Conservation (phyloP, 352 stramenopile species). For the Globisporangium canariense region DNA sequence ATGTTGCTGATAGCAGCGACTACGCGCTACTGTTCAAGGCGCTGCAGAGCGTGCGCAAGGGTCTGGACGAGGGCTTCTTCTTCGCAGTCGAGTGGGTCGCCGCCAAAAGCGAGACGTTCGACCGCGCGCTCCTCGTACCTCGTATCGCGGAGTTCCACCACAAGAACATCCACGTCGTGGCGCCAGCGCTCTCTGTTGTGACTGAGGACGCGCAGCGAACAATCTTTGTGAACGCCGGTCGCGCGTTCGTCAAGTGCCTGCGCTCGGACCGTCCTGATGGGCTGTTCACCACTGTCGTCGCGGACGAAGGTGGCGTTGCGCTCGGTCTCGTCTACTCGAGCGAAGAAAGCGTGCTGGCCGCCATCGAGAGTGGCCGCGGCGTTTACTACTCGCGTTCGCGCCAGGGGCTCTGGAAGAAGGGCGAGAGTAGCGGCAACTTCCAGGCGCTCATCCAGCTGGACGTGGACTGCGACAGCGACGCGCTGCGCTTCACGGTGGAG, state of each 20-base stretch:
- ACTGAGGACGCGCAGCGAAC: slow-evolving; percentile 19
- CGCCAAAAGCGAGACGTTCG: slow-evolving; percentile 20
- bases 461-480: slow-evolving; percentile 95
- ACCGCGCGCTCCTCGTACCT: slow-evolving; percentile 25
- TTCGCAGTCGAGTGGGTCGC: slow-evolving; percentile 49
- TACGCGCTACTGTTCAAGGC: slow-evolving; percentile 23
- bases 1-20: slow-evolving; percentile 19
- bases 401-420: slow-evolving; percentile 92
- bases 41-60: slow-evolving; percentile 36
- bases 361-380: slow-evolving; percentile 83
- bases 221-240: slow-evolving; percentile 32
- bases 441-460: slow-evolving; percentile 93
- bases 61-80: slow-evolving; percentile 43
- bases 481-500: slow-evolving; percentile 92
- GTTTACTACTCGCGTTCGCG: slow-evolving; percentile 96
- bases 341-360: slow-evolving; percentile 87
- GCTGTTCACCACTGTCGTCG: slow-evolving; percentile 94
- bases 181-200: slow-evolving; percentile 23
- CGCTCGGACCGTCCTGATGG: slow-evolving; percentile 88
- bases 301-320: slow-evolving; percentile 84
- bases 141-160: slow-evolving; percentile 59
- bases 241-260: slow-evolving; percentile 74
- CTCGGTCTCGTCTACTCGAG: slow-evolving; percentile 95
- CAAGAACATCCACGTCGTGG: slow-evolving; percentile 59
- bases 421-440: slow-evolving; percentile 93